Percentiles rank a stretch among this genome's conserved stretches.
phyloP scores from a whole-genome alignment of 345 rosid genomes.

The Ceriops tagal region DNA sequence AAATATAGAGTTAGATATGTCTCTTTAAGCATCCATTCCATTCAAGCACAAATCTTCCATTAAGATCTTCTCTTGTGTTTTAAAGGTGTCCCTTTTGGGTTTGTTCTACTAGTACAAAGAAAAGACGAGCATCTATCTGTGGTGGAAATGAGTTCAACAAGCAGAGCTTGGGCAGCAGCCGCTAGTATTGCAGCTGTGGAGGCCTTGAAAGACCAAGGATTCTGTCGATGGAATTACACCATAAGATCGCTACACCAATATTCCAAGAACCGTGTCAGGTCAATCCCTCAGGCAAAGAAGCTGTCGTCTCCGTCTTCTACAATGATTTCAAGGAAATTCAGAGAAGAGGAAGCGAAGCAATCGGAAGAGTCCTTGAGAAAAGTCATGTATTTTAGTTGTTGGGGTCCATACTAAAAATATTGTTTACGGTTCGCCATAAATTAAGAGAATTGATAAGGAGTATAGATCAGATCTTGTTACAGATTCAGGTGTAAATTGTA shows the following conservation, averaged over 20 bases:
- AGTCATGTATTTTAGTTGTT: constrained; percentile 23
- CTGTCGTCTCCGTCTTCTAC: constrained; percentile 17
- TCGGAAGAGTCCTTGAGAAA: constrained; percentile 20
- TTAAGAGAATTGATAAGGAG: too few species aligned
- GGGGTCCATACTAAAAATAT: constrained; percentile 16
- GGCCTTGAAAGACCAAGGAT: constrained; percentile 43
- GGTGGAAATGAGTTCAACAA: constrained; percentile 24
- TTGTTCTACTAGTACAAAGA: too few species aligned
- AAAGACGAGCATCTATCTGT: too few species aligned
- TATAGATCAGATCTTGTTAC: too few species aligned
- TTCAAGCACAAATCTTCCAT: too few species aligned
- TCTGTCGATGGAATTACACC: constrained; percentile 41
- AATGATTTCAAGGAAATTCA: constrained; percentile 5
- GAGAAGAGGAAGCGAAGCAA: constrained; percentile 10
- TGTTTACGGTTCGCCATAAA: neutral
- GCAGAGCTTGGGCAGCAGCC: constrained; percentile 42
- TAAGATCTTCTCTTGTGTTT: too few species aligned
- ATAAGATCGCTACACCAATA: constrained; percentile 22
- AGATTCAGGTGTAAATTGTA: too few species aligned
- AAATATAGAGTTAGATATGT: too few species aligned
- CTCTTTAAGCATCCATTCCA: too few species aligned
- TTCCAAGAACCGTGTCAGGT: constrained; percentile 20
- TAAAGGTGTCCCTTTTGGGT: neutral
- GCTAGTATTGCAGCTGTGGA: constrained; percentile 38
- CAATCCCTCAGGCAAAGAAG: constrained; percentile 13